Percentiles rank a stretch among this genome's conserved stretches.
phyloP scores from a whole-genome alignment of 2,329 filamentous ascomycete species.

The Teratosphaeria destructans region DNA sequence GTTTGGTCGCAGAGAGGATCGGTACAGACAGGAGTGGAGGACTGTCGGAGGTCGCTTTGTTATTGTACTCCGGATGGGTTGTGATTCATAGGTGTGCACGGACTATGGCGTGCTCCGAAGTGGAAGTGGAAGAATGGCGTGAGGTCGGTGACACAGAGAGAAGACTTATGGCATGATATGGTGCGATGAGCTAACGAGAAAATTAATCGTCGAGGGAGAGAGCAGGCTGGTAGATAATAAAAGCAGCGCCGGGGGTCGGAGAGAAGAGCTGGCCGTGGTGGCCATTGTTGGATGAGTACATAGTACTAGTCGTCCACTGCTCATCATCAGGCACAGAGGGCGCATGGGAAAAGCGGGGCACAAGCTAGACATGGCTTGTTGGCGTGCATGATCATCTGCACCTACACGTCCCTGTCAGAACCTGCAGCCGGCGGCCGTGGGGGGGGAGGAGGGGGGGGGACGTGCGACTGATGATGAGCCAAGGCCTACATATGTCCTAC shows the following conservation, averaged over 20 bases:
- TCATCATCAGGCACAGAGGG: background rate
- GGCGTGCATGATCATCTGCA: background rate
- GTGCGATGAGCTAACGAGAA: background rate
- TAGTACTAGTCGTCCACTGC: background rate
- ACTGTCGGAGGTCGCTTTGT: background rate
- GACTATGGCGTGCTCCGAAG: conserved; percentile 10
- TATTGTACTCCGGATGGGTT: conserved; percentile 3
- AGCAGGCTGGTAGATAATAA: conserved; percentile 1
- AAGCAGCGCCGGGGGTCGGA: background rate
- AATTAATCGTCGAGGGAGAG: background rate
- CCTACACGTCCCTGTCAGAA: background rate
- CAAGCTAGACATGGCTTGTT: background rate
- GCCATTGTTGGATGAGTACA: background rate
- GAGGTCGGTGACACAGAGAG: background rate
- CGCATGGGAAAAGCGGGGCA: background rate
- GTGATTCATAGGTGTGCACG: conserved; percentile 11
- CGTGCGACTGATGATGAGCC: background rate
- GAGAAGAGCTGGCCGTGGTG: background rate
- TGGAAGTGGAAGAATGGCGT: conserved; percentile 2
- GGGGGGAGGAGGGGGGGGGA: background rate
- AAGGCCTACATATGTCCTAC: background rate
- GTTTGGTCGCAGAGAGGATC: background rate
- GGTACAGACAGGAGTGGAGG: background rate
- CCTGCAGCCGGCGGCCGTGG: background rate
- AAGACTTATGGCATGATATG: background rate